Conservation (phyloP, 2,329 filamentous ascomycete species). For the Fusarium nematophilum region DNA sequence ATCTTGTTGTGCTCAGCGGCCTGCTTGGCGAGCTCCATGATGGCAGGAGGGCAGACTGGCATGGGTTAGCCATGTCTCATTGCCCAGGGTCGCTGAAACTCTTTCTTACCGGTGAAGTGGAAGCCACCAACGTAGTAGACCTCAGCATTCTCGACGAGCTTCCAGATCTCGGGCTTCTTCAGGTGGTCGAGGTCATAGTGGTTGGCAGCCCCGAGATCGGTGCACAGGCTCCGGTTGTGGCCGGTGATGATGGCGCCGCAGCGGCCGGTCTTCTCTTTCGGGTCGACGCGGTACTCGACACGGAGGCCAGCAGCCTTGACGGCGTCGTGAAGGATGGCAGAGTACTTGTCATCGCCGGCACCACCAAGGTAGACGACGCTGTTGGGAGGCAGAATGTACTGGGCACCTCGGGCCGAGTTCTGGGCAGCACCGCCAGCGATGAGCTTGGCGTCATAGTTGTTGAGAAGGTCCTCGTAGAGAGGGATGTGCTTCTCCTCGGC, state of each 20-base stretch:
- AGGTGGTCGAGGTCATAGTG: constrained; percentile 96
- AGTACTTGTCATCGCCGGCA: constrained; percentile 95
- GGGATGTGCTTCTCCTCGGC: constrained; percentile 90
- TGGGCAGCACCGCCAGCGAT: constrained; percentile 97
- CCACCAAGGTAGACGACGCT: constrained; percentile 94
- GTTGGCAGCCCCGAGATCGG: constrained; percentile 95
- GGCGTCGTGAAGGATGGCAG: constrained; percentile 86
- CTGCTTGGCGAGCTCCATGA: constrained; percentile 90
- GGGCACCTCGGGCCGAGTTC: constrained; percentile 95
- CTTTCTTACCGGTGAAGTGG: constrained; percentile 80
- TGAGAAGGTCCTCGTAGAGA: constrained; percentile 93
- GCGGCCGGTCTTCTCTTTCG: constrained; percentile 85
- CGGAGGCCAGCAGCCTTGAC: constrained; percentile 89
- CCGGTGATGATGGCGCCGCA: constrained; percentile 98
- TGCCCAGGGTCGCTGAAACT: not conserved
- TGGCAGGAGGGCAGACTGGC: constrained; percentile 85
- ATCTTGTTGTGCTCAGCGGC: constrained; percentile 90
- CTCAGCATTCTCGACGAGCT: constrained; percentile 87
- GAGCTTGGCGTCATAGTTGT: constrained; percentile 91
- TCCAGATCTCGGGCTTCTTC: constrained; percentile 92
- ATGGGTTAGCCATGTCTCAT: constrained; percentile 11
- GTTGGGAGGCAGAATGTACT: constrained; percentile 92
- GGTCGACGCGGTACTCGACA: constrained; percentile 94
- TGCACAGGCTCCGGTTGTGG: constrained; percentile 94
- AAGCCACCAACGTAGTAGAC: constrained; percentile 95